A percentile compares a stretch with the other conserved stretches of the same genome.
Evolutionary conservation across 768 basidiomycete genomes (phyloP).

Genomic region (Obba rivulosa): DNA sequence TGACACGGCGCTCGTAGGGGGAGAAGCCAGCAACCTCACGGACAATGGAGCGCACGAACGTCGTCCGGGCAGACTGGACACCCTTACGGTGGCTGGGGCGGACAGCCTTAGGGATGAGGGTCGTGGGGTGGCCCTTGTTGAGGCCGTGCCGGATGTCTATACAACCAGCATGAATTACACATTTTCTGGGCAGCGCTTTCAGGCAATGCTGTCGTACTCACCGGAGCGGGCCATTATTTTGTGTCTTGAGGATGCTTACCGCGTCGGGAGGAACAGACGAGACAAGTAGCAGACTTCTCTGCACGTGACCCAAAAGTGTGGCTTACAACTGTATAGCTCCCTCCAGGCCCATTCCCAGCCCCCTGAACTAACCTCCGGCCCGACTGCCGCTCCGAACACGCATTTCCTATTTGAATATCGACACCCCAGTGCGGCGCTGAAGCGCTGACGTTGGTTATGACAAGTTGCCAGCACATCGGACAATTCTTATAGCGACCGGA

Average conservation of each 20-base stretch:
- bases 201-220: constrained; percentile 33
- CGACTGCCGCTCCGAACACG: no score
- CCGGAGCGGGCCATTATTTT: constrained; percentile 74
- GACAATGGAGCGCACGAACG: constrained; percentile 89
- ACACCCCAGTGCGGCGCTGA: no score
- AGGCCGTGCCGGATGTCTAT: constrained; percentile 79
- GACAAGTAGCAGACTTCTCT: constrained; percentile 9
- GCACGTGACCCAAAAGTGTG: constrained; percentile 18
- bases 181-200: not conserved
- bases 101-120: constrained; percentile 65
- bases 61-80: constrained; percentile 80
- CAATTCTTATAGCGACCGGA: no score
- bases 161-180: constrained; percentile 2
- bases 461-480: no score
- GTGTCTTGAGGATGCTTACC: constrained; percentile 46
- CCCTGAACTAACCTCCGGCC: no score
- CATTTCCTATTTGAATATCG: no score
- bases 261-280: constrained; percentile 13
- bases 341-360: no score
- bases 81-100: constrained; percentile 94
- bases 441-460: no score
- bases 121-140: constrained; percentile 89
- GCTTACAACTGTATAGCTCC: constrained; percentile 17
- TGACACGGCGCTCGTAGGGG: constrained; percentile 94
- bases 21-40: constrained; percentile 98